Evolutionary conservation across 2,329 filamentous ascomycete genomes (phyloP), one percentile per base, ranked within the genome.

Genomic region (Trichoderma sp.): DNA sequence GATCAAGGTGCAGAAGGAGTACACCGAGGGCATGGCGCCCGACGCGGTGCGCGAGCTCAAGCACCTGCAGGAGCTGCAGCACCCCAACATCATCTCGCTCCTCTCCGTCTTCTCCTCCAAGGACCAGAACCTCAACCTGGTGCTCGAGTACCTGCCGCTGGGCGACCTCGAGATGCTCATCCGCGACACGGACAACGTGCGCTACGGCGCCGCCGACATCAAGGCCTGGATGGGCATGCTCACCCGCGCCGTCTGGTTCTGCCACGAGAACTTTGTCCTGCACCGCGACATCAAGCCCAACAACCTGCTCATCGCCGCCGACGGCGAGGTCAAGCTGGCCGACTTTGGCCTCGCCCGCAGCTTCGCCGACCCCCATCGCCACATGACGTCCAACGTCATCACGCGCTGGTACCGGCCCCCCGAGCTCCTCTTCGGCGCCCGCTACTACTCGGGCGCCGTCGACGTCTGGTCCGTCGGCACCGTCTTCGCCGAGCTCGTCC

Each of bases 171-270:
- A 98, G 78, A 92, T 93, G 84, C 86, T 99, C 66, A 96, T 97
- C 76, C 91, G 92, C 76, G 93, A 98, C 78, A 88, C 85, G 34
- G 85, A 89, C 52, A 81, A 82, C 62, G 89, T 97, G 54, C 87
- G 88, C 63, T 98, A 98, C 77, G 91, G 91, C 67, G 86, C 88
- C 12, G 90, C 91, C 19, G 95, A 99, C 77, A 93, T 98, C 77
- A 99, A 99, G 77, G 90, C 93, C 17, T 99, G 95, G 95, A 96
- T 97, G 89, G 91, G 91, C 68, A 98, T 98, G 95, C 85, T 98
- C n/a, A 86, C 86, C 30, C 88, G 94, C 48, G 95, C 91, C 28
- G 88, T 98, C 30, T 96, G 92, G 89, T 99, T 96, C 82, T 98
- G 95, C 78, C 95, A 99, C 78, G 91, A 93, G 75, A 96, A 95